Evolutionary conservation across 1,284 basidiomycete species (phyloP).

Genomic region (Wallemia hederae): DNA sequence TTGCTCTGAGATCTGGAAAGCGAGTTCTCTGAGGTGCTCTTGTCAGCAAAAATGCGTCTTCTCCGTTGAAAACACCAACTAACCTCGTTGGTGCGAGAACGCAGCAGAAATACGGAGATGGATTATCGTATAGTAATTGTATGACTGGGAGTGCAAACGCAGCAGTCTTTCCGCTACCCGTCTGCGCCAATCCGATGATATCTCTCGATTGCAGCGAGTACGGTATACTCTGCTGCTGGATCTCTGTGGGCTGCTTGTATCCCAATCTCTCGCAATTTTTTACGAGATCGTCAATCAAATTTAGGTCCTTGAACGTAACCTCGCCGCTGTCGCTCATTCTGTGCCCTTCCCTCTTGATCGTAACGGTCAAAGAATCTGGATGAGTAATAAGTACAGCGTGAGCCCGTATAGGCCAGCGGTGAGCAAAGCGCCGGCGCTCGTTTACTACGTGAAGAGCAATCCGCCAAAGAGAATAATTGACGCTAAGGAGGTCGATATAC

Average conservation of each 20-base stretch:
- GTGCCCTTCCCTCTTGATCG: constrained; percentile 2
- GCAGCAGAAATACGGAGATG: constrained; percentile 73
- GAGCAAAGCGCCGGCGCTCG: neutral
- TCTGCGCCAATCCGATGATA: constrained; percentile 91
- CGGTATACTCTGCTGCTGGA: constrained; percentile 69
- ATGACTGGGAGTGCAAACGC: constrained; percentile 89
- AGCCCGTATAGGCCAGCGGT: neutral
- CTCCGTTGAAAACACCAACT: constrained; percentile 5
- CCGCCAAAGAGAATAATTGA: neutral
- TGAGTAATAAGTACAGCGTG: neutral
- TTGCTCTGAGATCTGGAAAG: constrained; percentile 94
- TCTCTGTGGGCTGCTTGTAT: constrained; percentile 68
- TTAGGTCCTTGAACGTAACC: constrained; percentile 29
- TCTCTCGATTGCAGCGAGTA: constrained; percentile 69
- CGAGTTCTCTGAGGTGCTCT: constrained; percentile 38
- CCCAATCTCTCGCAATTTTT: constrained; percentile 54
- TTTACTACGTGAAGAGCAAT: neutral
- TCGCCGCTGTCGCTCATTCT: constrained; percentile 7
- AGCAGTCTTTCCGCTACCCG: constrained; percentile 91
- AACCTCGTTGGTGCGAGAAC: constrained; percentile 68
- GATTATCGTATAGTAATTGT: constrained; percentile 88
- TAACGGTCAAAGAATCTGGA: neutral
- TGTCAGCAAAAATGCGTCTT: constrained; percentile 2
- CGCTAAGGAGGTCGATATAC: neutral
- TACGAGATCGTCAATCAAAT: constrained; percentile 66